These are phyloP conservation scores for Umbelopsis sp. DNA, from an alignment of 192 early-diverging fungal genomes.

Conservation along the genomic window DNA sequence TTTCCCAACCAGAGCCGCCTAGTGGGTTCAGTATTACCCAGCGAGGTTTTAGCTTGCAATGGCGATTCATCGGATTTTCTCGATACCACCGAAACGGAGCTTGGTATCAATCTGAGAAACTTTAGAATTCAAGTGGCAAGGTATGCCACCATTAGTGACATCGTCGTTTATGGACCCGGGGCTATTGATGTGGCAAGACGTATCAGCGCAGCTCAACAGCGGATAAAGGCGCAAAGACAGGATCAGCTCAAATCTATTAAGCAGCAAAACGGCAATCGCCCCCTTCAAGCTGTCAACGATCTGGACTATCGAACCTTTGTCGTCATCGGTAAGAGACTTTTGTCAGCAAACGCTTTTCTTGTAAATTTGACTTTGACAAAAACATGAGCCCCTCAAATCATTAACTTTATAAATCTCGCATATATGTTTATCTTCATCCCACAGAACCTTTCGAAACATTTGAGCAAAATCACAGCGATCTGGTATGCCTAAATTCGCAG, in stretches of 20 bases:
- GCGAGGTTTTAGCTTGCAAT: slow-evolving; percentile 43
- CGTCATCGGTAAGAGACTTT: slow-evolving; percentile 41
- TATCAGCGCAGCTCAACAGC: slow-evolving; percentile 44
- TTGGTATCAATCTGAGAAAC: slow-evolving; percentile 57
- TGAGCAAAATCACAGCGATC: slow-evolving; percentile 44
- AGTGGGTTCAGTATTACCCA: slow-evolving; percentile 52
- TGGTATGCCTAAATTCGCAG: slow-evolving; percentile 37
- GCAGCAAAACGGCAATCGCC: slow-evolving; percentile 21
- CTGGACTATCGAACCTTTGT: slow-evolving; percentile 48
- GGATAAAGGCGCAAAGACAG: slow-evolving; percentile 36
- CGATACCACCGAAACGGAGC: slow-evolving; percentile 17
- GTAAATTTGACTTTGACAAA: background rate
- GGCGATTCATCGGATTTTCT: slow-evolving; percentile 9
- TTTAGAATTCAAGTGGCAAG: slow-evolving; percentile 55
- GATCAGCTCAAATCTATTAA: slow-evolving; percentile 12
- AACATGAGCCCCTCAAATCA: background rate
- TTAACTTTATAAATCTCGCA: background rate
- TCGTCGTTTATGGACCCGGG: slow-evolving; percentile 49
- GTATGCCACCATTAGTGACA: slow-evolving; percentile 53
- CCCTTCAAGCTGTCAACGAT: slow-evolving; percentile 25
- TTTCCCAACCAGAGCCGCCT: slow-evolving; percentile 35
- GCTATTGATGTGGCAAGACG: slow-evolving; percentile 44
- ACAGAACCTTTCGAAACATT: slow-evolving; percentile 48
- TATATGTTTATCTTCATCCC: background rate
- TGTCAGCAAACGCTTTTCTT: background rate